Percentiles rank a stretch among this genome's conserved stretches.
These are phyloP conservation scores for Boletellus deceptivus DNA, from an alignment of 1,284 basidiomycete species.

Conservation along the genomic window DNA sequence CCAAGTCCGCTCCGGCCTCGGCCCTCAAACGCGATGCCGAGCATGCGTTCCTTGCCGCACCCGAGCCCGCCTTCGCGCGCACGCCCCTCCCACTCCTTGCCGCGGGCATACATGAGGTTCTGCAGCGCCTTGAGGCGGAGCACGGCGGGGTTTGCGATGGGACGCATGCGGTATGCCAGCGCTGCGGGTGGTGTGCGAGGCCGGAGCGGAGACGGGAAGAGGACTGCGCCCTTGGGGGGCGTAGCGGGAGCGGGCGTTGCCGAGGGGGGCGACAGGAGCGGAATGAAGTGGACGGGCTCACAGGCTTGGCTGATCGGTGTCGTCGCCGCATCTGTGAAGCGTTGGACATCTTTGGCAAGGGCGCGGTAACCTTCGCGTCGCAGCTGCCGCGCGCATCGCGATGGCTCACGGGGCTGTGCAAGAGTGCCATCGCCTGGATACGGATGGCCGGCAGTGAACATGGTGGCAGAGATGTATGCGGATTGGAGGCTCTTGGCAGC, in stretches of 20 bases:
- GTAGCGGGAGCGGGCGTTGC: constrained; percentile 6
- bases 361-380: constrained; percentile 48
- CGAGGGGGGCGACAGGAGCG: constrained; percentile 28
- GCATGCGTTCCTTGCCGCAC: constrained; percentile 54
- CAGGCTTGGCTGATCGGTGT: constrained; percentile 8
- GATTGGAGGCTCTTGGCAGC: constrained; percentile 56
- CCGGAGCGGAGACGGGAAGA: constrained; percentile 38
- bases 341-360: constrained; percentile 35
- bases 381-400: constrained; percentile 21
- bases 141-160: constrained; percentile 57
- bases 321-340: constrained; percentile 26
- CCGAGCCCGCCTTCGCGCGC: constrained; percentile 45
- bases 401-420: constrained; percentile 9
- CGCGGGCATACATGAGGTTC: constrained; percentile 44
- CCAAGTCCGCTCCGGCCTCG: constrained; percentile 51
- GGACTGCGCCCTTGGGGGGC: constrained; percentile 16
- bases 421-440: background rate
- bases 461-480: constrained; percentile 52
- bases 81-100: constrained; percentile 46
- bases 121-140: constrained; percentile 56
- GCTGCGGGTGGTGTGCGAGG: constrained; percentile 29
- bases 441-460: constrained; percentile 41
- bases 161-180: constrained; percentile 42
- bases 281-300: constrained; percentile 34
- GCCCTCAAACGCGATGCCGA: constrained; percentile 58